phyloP scores from a whole-genome alignment of 1,139 yeast species.

The Kodamaea ohmeri region DNA sequence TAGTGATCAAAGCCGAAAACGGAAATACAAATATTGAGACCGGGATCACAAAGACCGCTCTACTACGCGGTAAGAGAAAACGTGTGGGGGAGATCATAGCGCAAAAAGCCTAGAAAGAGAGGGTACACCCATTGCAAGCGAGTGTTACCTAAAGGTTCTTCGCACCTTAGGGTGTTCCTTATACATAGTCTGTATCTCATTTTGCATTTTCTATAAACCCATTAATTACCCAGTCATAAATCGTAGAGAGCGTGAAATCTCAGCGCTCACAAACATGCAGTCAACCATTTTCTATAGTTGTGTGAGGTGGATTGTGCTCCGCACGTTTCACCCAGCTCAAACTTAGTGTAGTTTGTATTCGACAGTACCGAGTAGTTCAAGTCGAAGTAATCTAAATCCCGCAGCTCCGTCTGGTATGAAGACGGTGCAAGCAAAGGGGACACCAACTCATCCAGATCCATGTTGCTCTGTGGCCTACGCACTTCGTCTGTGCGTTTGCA shows the following conservation, averaged over 20 bases:
- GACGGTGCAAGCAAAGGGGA: constrained; percentile 41
- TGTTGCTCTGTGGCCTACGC: constrained; percentile 43
- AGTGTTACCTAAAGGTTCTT: not conserved
- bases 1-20: constrained; percentile 2
- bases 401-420: constrained; percentile 8
- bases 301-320: constrained; percentile 35
- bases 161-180: no score
- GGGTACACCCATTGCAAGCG: no score
- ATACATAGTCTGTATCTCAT: not conserved
- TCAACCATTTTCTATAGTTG: constrained; percentile 46
- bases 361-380: constrained; percentile 33
- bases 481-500: constrained; percentile 51
- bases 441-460: constrained; percentile 21
- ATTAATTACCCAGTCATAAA: constrained; percentile 6
- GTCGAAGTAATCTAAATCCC: constrained; percentile 33
- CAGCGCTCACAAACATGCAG: constrained; percentile 26
- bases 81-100: not conserved
- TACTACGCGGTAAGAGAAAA: not conserved
- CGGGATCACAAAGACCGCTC: not conserved
- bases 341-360: constrained; percentile 17
- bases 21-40: not conserved
- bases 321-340: constrained; percentile 8
- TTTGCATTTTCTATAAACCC: constrained; percentile 8
- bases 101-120: no score
- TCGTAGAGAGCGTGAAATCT: not conserved